Conservation (phyloP, 148 eudicot species). For the Tetragonia tetragonoides region DNA sequence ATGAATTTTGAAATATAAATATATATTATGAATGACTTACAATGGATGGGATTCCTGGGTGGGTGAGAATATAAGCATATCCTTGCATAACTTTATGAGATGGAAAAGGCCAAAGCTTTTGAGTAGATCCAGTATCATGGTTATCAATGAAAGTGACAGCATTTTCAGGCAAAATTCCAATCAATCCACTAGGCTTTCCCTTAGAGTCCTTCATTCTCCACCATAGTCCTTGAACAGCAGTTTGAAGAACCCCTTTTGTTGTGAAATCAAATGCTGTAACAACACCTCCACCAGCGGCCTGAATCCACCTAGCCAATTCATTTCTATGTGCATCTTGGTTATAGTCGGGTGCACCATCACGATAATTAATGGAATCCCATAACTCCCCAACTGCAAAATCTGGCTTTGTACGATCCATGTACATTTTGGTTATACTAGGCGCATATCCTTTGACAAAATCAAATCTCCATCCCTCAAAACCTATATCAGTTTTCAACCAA, state of each 20-base stretch:
- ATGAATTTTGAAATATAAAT: not conserved
- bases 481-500: constrained; percentile 46
- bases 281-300: constrained; percentile 42
- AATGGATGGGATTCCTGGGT: constrained; percentile 27
- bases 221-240: constrained; percentile 52
- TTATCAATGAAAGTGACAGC: constrained; percentile 31
- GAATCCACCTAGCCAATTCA: constrained; percentile 49
- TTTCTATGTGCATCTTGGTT: constrained; percentile 51
- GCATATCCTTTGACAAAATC: constrained; percentile 68
- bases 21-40: constrained; percentile 14
- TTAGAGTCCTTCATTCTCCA: constrained; percentile 60
- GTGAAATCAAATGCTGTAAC: constrained; percentile 61
- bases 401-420: constrained; percentile 40
- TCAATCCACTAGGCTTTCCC: constrained; percentile 45
- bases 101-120: constrained; percentile 25
- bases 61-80: constrained; percentile 30
- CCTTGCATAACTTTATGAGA: constrained; percentile 24
- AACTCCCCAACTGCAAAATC: constrained; percentile 43
- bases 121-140: constrained; percentile 28
- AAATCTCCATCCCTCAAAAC: constrained; percentile 55
- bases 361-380: constrained; percentile 44
- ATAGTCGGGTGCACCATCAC: constrained; percentile 39
- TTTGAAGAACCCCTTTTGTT: constrained; percentile 59
- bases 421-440: constrained; percentile 43
- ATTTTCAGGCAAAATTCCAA: constrained; percentile 48